phyloP scores from a whole-genome alignment of 768 basidiomycete species.

The Pleurotus eryngii region DNA sequence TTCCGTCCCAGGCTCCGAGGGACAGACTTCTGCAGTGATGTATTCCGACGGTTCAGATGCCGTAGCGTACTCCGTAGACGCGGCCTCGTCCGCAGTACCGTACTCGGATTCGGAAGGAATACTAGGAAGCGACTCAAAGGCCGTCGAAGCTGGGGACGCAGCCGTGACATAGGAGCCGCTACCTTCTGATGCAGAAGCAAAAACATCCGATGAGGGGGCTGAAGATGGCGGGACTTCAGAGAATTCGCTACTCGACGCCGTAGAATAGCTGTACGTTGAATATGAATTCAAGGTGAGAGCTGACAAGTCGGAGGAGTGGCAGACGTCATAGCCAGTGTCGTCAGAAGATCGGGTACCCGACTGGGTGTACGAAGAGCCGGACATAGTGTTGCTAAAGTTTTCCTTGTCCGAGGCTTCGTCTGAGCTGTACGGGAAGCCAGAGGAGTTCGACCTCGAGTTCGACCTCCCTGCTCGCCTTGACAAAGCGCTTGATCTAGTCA shows the following conservation, averaged over 20 bases:
- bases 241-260: conserved; percentile 12
- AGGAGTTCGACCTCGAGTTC: conserved; percentile 41
- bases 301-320: conserved; percentile 48
- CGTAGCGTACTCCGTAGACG: conserved; percentile 39
- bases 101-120: conserved; percentile 56
- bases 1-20: conserved; percentile 27
- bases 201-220: conserved; percentile 33
- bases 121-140: conserved; percentile 54
- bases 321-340: conserved; percentile 54
- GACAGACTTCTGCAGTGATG: conserved; percentile 44
- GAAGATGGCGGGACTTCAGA: conserved; percentile 22
- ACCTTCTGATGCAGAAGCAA: conserved; percentile 42
- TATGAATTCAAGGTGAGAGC: conserved; percentile 28
- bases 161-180: conserved; percentile 50
- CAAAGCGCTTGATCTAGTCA: conserved; percentile 58
- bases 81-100: conserved; percentile 13
- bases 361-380: conserved; percentile 5
- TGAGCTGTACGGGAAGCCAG: conserved; percentile 28
- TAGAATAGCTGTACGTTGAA: conserved; percentile 14
- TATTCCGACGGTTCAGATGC: conserved; percentile 38
- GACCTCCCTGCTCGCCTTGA: conserved; percentile 45
- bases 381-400: conserved; percentile 29
- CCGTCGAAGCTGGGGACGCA: conserved; percentile 39
- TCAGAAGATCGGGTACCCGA: conserved; percentile 31
- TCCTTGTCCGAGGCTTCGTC: conserved; percentile 59